phyloP scores from a whole-genome alignment of 441 rosid species.

The Adansonia rubrostipa region DNA sequence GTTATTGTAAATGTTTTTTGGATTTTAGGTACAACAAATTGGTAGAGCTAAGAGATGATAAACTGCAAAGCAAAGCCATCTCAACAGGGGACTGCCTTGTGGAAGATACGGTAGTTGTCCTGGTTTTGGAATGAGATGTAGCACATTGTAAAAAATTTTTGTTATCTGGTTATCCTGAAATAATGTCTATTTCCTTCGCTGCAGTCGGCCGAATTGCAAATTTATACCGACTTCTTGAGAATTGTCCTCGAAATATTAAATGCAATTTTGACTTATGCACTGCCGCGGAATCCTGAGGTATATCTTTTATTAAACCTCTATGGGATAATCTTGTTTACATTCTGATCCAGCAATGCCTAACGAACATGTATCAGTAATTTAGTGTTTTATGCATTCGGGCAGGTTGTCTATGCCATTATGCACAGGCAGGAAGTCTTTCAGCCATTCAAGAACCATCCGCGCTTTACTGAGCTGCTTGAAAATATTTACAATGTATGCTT shows the following conservation, averaged over 20 bases:
- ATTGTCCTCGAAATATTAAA: constrained; percentile 95
- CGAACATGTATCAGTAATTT: constrained; percentile 9
- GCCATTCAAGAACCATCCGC: constrained; percentile 91
- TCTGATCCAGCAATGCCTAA: background rate
- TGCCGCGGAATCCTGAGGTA: constrained; percentile 99
- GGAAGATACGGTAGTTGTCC: constrained; percentile 69
- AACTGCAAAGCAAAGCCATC: constrained; percentile 55
- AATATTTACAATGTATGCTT: constrained; percentile 78
- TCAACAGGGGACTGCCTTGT: constrained; percentile 58
- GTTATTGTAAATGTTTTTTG: constrained; percentile 31
- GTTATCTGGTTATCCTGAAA: constrained; percentile 11
- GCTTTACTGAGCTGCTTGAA: constrained; percentile 89
- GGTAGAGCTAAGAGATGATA: constrained; percentile 70
- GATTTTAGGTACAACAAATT: constrained; percentile 83
- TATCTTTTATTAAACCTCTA: constrained; percentile 13
- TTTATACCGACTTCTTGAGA: constrained; percentile 95
- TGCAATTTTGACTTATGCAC: constrained; percentile 92
- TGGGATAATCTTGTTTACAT: background rate
- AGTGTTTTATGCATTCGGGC: constrained; percentile 29
- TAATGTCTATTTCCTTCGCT: constrained; percentile 27
- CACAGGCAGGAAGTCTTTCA: constrained; percentile 97
- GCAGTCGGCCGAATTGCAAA: constrained; percentile 95
- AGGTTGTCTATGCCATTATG: constrained; percentile 95
- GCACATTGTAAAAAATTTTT: background rate
- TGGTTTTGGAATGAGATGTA: constrained; percentile 23